Evolutionary conservation across 495 filamentous ascomycete genomes (phyloP), one percentile per base, ranked within the genome.

Genomic region (Penicillium herquei): DNA sequence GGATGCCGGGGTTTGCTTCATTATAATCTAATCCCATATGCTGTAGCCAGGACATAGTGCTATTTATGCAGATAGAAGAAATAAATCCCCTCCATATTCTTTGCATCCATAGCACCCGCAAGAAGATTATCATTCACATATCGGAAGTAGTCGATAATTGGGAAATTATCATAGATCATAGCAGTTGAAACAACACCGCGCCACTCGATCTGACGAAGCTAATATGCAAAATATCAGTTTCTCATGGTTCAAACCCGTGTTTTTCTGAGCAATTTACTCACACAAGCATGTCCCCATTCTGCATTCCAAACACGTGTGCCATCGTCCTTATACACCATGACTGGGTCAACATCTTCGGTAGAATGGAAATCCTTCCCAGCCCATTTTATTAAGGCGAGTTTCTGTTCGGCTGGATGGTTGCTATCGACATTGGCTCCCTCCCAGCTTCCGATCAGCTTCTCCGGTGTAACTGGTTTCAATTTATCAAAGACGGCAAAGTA

Each of bases 81-180:
- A 43, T 61, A 68, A 3, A 49, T 57, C 0, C 65, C 62, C 39
- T 17, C 49, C 34, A 43, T 14, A 13, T 31, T 50, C 46, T 65
- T 65, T 6, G 57, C 58, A 56, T 68, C 69, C 69, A 72, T 72
- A 3, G 69, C 69, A 7, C 63, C 69, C 11, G 59, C 53, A 21
- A 72, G 43, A 37, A 67, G 30, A 16, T 64, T 49, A 17, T 64
- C 58, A 30, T 42, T 55, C 11, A 72, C 67, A 32, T 60, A 63
- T 35, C 65, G 52, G 50, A 72, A 70, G 34, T 66, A 61, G 34
- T 72, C 69, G 44, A 69, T 64, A 41, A 72, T 67, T 2, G 68
- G 66, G 9, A 54, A 48, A 10, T 63, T 56, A 49, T 67, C 64
- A 44, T 70, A 69, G 21, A 70, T 55, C 66, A 72, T 69, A 6